These are phyloP conservation scores for Polymyxa betae DNA, from an alignment of 208 protist genomes.

Conservation along the genomic window DNA sequence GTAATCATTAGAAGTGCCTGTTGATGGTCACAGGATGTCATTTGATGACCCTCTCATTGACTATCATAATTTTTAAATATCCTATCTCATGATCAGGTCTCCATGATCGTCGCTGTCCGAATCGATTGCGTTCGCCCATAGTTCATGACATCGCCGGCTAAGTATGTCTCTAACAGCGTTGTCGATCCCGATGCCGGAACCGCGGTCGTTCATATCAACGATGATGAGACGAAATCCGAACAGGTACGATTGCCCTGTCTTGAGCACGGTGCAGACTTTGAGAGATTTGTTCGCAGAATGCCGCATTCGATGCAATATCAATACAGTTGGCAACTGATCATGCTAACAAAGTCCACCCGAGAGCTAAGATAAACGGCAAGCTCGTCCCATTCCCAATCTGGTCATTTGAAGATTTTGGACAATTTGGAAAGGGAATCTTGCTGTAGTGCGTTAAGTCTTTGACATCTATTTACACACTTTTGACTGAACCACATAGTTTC, in stretches of 20 bases:
- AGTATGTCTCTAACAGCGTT: background rate
- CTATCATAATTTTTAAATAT: too few species aligned
- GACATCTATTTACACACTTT: background rate
- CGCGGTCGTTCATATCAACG: background rate
- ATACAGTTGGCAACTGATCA: background rate
- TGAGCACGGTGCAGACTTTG: background rate
- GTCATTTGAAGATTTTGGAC: constrained; percentile 20
- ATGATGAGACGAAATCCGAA: background rate
- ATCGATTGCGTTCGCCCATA: too few species aligned
- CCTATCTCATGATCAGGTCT: too few species aligned
- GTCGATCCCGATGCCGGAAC: background rate
- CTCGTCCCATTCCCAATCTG: constrained; percentile 9
- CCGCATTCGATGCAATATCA: background rate
- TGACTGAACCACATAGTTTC: background rate
- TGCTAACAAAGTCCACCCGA: background rate
- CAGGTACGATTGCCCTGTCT: background rate
- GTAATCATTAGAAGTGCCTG: too few species aligned
- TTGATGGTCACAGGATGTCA: too few species aligned
- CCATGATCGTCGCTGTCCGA: too few species aligned
- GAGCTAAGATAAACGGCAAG: background rate
- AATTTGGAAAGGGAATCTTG: constrained; percentile 30
- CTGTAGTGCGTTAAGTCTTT: background rate
- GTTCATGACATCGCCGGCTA: background rate
- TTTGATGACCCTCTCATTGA: too few species aligned
- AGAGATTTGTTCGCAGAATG: background rate